Evolutionary conservation across 2,329 filamentous ascomycete genomes (phyloP), one percentile per base, ranked within the genome.

Genomic region (Fusarium xyrophilum): DNA sequence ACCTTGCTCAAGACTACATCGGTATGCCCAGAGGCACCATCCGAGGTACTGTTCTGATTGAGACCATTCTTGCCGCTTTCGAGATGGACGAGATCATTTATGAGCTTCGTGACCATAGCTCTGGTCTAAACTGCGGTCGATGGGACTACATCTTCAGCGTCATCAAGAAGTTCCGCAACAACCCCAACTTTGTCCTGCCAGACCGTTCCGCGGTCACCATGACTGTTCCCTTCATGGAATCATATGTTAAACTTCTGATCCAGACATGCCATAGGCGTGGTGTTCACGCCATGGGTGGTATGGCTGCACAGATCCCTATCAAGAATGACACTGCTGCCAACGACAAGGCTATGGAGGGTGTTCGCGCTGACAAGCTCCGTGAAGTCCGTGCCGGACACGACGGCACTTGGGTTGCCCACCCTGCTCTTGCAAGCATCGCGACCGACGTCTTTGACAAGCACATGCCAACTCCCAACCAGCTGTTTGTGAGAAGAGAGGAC

Each of bases 31-130:
- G 96, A 63, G 96, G 96, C 57, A 98, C 93, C 56, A 97, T 98
- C 81, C 91, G 96, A 74, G 96, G 88, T 67, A 99, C 96, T 6
- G 95, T 98, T 39, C 84, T 99, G 74, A 98, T 99, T 76, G 96
- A 99, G 87, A 98, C 96, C 59, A 98, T 99, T 79, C 87, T 95
- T 43, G 96, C 96, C 42, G 96, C 95, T 19, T 99, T 99, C 76
- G 96, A 99, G 86, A 99, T 99, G 96, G 96, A 99, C 76, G 96
- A 99, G 89, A 98, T 99, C 82, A 98, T 99, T 82, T 99, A 97
- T 81, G 96, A 98, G 84, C 90, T 99, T 72, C 91, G 96, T 65
- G 95, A 98, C 78, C 96, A 99, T 85, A 95, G 91, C 79, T 91
- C 95, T 10, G 96, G 96, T 48, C 88, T 99, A 76, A 99, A 99